phyloP scores from a whole-genome alignment of 352 stramenopile genomes.

The Phytophthora chlamydospora region DNA sequence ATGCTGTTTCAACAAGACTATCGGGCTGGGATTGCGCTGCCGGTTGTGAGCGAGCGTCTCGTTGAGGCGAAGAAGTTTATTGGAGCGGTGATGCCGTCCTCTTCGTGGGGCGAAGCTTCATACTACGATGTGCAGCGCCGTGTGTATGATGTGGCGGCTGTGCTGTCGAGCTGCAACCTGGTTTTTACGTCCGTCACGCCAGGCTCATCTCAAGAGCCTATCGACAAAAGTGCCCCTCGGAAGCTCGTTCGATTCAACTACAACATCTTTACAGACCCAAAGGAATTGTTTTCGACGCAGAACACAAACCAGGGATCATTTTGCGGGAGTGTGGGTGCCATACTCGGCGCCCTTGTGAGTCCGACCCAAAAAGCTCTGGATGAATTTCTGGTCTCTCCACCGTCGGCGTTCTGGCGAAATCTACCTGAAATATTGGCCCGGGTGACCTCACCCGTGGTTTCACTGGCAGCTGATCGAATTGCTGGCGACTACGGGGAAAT shows the following conservation, averaged over 20 bases:
- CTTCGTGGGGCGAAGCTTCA: conserved; percentile 21
- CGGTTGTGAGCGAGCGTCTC: conserved; percentile 49
- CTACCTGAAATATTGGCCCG: not conserved
- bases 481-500: conserved; percentile 1
- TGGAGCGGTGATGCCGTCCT: conserved; percentile 18
- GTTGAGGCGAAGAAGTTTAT: conserved; percentile 50
- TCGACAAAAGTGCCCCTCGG: conserved; percentile 34
- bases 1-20: conserved; percentile 58
- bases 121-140: conserved; percentile 58
- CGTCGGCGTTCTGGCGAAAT: conserved; percentile 21
- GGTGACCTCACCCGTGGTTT: conserved; percentile 2
- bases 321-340: conserved; percentile 1
- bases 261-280: conserved; percentile 49
- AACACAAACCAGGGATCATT: conserved; percentile 5
- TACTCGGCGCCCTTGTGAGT: conserved; percentile 3
- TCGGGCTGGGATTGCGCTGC: conserved; percentile 32
- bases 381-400: conserved; percentile 17
- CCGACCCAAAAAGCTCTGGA: not conserved
- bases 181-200: conserved; percentile 36
- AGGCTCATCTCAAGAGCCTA: conserved; percentile 11
- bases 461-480: not conserved
- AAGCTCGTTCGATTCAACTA: conserved; percentile 70
- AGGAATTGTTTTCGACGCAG: conserved; percentile 31
- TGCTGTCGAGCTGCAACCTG: conserved; percentile 61
- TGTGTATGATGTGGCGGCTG: conserved; percentile 72